Base-by-base conservation (phyloP, 1,139 yeast species). In the Saccharomyces pastorianus region DNA sequence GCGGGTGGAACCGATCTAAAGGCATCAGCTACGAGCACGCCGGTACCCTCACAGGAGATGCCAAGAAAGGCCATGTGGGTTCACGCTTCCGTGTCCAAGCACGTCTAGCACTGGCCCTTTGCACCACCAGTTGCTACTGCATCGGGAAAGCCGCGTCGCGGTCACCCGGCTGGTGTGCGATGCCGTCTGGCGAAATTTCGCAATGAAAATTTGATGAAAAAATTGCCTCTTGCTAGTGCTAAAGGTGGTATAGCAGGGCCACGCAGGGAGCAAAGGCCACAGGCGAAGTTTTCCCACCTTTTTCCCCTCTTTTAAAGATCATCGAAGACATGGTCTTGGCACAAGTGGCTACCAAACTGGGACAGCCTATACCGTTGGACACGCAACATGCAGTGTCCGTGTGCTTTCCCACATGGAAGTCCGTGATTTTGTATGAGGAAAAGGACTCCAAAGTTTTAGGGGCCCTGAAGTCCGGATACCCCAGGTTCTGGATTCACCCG, bases 311-410 rank as follows among this genome's bases (percentile, higher is more conserved):
- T 7, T 38, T 17, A 38, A 7, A 38, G 42, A 38, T 8, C 42
- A 38, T 38, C 23, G 23, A 17, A 38, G n/a, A 38, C 23, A 38
- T 38, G 42, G 42, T 38, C 23, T 3, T 4, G 42, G 42, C 2
- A 11, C 42, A 38, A 38, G 42, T 38, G 20, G 42, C 60, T 28
- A 51, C 58, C 4, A 56, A 51, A 55, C 79, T 89, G 27, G 97
- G 97, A 6, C 83, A 79, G 32, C 83, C 96, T 7, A 90, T 91
- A 58, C 98, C 98, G 7, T 83, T 85, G 57, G 85, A 89, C 68
- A 85, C 95, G 0, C 84, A 87, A 6, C 98, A 91, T 70, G 97
- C 97, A 0, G 96, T 91, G 1, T 88, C 96, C 9, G 97, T 91
- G 51, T 86, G 96, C 0, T 76, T 91, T 49, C 98, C 98, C 6